Base-by-base conservation (phyloP, 2,329 filamentous ascomycete genomes). In the Microcera coccophila region DNA sequence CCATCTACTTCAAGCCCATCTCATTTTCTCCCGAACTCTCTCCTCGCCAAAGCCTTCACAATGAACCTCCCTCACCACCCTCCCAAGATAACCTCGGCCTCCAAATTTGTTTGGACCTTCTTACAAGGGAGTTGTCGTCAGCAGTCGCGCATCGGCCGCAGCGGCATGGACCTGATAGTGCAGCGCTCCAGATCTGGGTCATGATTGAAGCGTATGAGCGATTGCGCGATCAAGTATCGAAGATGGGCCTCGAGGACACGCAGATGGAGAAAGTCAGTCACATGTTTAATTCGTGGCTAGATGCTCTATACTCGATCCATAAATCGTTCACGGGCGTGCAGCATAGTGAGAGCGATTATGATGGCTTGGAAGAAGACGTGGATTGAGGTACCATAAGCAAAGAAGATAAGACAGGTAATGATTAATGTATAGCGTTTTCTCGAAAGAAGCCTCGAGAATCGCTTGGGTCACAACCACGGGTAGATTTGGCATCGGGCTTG, bases 141-240 rank as follows among this genome's bases (percentile, higher is more conserved):
- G 69, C 69, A 0, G 50, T 74, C 29, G 41, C 58, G 36, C 47
- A 62, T 34, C 26, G 58, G 39, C 40, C 59, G 8, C 42, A 46
- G 8, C 59, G 39, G 44, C 55, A 16, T 15, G 14, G 58, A 42
- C 29, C 49, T 3, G 65, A 71, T 26, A 65, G 67, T 0, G 68
- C 74, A 12, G 68, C 71, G 2, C 54, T 79, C 31, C 76, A 79
- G 53, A 58, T 79, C 15, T 73, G 72, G 70, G 66, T 75, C 33
- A 79, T 79, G 76, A 79, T 79, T 38, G 76, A 79, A 51, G 75
- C 76, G 3, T 79, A 79, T 52, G 75, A 79, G 63, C 66, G 67
- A 45, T 59, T 80, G 43, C 65, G 73, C 14, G 71, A 77, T 33
- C 68, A 69, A 51, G 55, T 79, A 1, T 53, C 62, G 1, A 62